Evolutionary conservation across 805 yeast species (phyloP), one percentile per base, ranked within the genome.

Genomic region (Ogataea trehalophila): DNA sequence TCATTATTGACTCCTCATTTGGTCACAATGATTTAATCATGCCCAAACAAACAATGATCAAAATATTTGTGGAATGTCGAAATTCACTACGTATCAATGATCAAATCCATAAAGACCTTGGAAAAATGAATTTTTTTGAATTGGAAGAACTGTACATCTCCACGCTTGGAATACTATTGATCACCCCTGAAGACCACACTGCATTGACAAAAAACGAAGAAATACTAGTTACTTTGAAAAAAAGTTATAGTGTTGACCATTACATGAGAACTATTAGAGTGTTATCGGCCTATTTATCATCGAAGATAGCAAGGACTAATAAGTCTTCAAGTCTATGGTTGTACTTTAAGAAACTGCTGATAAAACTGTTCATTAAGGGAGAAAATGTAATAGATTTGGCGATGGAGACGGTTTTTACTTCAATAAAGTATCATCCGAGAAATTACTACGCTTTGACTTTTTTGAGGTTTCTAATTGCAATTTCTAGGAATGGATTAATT

Each of bases 361-460:
- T 33, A 36, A 15, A 11, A 4, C 46, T 38, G n/a, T 11, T 39
- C 18, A n/a, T 5, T 15, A 15, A 4, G 8, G 3, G 35, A 39
- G n/a, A 26, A 16, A 29, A 8, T 38, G 2, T 16, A 45, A 33
- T n/a, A 33, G 9, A 38, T 37, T 36, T 22, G 41, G 14, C 50
- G 15, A 13, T 52, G 9, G 49, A 49, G 5, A 42, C 54, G 1
- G 64, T 76, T 1, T 45, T 63, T 2, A 43, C 42, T 8, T 73
- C 81, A 0, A 68, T 69, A 0, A 56, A 49, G 22, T 49, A 58
- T 13, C 83, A 77, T 53, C 72, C 72, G 9, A 55, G 68, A 39
- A 78, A 76, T 55, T 77, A 77, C 54, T 77, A 76, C 46, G 78
- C 80, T 0, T 69, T 75, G 70, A 56, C 62, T n/a, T 63, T 68